Evolutionary conservation across 805 yeast genomes (phyloP).

Genomic region (Brettanomyces naardenensis): DNA sequence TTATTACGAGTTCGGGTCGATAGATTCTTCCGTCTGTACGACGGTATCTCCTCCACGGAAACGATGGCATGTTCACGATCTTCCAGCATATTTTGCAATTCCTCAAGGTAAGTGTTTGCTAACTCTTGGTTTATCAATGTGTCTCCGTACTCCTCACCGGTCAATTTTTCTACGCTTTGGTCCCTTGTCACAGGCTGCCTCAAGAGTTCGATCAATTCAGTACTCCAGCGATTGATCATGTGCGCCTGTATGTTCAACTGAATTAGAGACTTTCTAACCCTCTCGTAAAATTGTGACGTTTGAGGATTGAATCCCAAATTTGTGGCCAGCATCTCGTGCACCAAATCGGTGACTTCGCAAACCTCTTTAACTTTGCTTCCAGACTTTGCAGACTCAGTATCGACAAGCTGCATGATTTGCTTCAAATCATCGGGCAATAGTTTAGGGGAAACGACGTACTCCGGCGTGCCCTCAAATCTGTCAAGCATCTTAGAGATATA

Average conservation of each 20-base stretch:
- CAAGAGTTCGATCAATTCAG: conserved; percentile 34
- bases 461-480: conserved; percentile 9
- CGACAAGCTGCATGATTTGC: not conserved
- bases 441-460: conserved; percentile 3
- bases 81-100: conserved; percentile 37
- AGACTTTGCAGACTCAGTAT: not conserved
- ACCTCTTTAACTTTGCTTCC: conserved; percentile 2
- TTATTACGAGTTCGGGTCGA: conserved; percentile 6
- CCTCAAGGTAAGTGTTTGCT: conserved; percentile 50
- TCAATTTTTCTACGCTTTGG: conserved; percentile 22
- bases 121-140: conserved; percentile 71
- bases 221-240: conserved; percentile 44
- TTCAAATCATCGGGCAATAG: not conserved
- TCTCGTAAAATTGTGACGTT: conserved; percentile 10
- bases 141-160: conserved; percentile 72
- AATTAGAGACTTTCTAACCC: conserved; percentile 16
- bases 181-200: conserved; percentile 34
- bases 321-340: not conserved
- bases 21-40: conserved; percentile 5
- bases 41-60: conserved; percentile 19
- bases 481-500: conserved; percentile 17
- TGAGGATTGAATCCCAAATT: conserved; percentile 2
- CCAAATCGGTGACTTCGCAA: not conserved
- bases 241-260: conserved; percentile 46
- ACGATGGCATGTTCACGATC: conserved; percentile 34